Base-by-base conservation (phyloP, 164 flowering plant genomes). In the Stephania yunnanensis region DNA sequence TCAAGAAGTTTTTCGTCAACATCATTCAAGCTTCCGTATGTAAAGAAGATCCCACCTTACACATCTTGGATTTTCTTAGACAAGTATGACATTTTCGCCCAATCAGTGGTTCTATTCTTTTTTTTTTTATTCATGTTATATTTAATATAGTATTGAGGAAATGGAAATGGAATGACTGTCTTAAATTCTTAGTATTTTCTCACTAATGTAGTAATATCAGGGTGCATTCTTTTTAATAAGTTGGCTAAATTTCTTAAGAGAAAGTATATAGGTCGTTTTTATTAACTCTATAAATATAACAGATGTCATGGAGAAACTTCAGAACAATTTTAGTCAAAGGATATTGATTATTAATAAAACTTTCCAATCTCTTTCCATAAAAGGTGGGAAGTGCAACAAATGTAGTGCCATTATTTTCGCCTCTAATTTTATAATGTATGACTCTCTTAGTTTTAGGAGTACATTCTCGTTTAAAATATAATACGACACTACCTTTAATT, bases 11-110 rank as follows among this genome's bases (percentile, higher is more conserved):
- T 81, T 4, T 76, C 77, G 25, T 68, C 89, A 42, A 71, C 79
- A 53, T 81, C 80, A 75, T 82, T 80, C 77, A 90, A 83, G 81
- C 92, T 94, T 85, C 93, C 94, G 44, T 76, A 52, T 81, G 45
- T 86, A 78, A 91, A 90, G 76, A 94, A 82, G 76, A 87, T 92
- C 71, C 95, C 97, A 63, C 91, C 95, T n/a, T 94, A 91, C 80
- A 92, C 97, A 29, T 87, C 95, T 29, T 94, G 98, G 98, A 90
- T 94, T 46, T 94, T 91, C 83, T 82, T 95, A 84, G 93, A 90
- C 82, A 90, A 84, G 99, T 91, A 83, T 64, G 81, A 46, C 55
- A 19, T 31, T 17, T 58, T 73, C 66, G 10, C 25, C 20, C 66
- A 61, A 61, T 61, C 20, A n/a, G 20, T 61, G 6, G n/a, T 61